phyloP scores from a whole-genome alignment of 805 yeast genomes.

The Cyberlindnera xylosilytica region DNA sequence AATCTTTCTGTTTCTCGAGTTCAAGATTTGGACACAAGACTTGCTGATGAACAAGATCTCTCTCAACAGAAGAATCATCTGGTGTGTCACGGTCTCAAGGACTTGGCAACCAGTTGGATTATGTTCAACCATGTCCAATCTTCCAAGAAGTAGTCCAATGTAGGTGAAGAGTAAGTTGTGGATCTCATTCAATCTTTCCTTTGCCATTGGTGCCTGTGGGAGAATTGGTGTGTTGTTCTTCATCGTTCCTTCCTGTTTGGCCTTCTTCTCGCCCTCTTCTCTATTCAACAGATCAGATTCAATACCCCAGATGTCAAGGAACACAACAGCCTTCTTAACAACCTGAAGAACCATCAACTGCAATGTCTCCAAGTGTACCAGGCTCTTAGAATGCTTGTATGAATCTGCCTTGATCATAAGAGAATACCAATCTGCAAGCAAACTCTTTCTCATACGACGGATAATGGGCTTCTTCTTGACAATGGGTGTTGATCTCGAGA shows the following conservation, averaged over 20 bases:
- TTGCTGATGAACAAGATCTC: slow-evolving; percentile 63
- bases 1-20: slow-evolving; percentile 22
- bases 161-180: slow-evolving; percentile 57
- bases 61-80: slow-evolving; percentile 58
- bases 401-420: slow-evolving; percentile 75
- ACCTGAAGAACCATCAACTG: slow-evolving; percentile 67
- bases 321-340: slow-evolving; percentile 57
- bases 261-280: slow-evolving; percentile 11
- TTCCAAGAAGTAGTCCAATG: slow-evolving; percentile 66
- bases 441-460: slow-evolving; percentile 60
- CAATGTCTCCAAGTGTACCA: slow-evolving; percentile 56
- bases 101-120: slow-evolving; percentile 67
- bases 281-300: slow-evolving; percentile 47
- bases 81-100: slow-evolving; percentile 64
- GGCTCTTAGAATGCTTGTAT: slow-evolving; percentile 59
- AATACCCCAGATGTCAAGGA: slow-evolving; percentile 68
- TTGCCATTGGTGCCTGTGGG: slow-evolving; percentile 55
- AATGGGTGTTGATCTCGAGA: slow-evolving; percentile 68
- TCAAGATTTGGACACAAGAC: slow-evolving; percentile 36
- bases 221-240: slow-evolving; percentile 40
- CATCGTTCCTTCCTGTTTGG: slow-evolving; percentile 5
- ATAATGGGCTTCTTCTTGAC: slow-evolving; percentile 62
- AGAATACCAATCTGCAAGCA: slow-evolving; percentile 79
- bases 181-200: slow-evolving; percentile 61
- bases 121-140: slow-evolving; percentile 74